Evolutionary conservation across 176 grass and related monocot genomes (phyloP).

Genomic region (Oryza longistaminata): DNA sequence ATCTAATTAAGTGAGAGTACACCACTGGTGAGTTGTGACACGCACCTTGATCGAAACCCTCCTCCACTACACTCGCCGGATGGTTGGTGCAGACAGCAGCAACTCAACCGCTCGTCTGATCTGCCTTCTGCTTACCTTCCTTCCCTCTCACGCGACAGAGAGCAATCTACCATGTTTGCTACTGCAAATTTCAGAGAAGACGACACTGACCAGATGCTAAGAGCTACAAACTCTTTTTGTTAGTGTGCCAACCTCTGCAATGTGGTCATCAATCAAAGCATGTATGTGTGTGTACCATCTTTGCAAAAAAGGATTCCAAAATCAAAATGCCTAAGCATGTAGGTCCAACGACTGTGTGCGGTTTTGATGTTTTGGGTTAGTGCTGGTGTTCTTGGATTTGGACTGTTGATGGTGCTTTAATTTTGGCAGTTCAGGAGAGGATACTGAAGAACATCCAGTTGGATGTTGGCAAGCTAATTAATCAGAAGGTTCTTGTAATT

Average conservation of each 20-base stretch:
- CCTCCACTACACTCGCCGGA: background rate
- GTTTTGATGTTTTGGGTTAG: background rate
- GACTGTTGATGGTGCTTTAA: background rate
- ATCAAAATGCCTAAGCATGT: background rate
- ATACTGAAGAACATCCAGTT: background rate
- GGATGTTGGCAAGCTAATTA: background rate
- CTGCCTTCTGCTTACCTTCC: background rate
- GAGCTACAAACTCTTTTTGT: background rate
- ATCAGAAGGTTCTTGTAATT: background rate
- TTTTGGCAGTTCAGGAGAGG: background rate
- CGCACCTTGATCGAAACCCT: background rate
- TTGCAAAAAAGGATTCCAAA: background rate
- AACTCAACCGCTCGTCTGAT: conserved; percentile 19
- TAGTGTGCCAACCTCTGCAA: background rate
- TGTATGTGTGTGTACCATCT: background rate
- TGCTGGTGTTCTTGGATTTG: background rate
- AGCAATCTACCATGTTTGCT: too few relatives aligned
- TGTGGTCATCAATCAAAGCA: background rate
- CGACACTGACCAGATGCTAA: background rate
- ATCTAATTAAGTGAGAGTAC: background rate
- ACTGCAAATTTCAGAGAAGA: background rate
- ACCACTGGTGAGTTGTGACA: background rate
- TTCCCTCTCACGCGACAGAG: conserved; percentile 33
- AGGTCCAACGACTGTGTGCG: background rate
- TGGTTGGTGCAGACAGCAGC: conserved; percentile 37